Conservation (phyloP, 2,329 filamentous ascomycete genomes). For the Beauveria pseudobassiana region DNA sequence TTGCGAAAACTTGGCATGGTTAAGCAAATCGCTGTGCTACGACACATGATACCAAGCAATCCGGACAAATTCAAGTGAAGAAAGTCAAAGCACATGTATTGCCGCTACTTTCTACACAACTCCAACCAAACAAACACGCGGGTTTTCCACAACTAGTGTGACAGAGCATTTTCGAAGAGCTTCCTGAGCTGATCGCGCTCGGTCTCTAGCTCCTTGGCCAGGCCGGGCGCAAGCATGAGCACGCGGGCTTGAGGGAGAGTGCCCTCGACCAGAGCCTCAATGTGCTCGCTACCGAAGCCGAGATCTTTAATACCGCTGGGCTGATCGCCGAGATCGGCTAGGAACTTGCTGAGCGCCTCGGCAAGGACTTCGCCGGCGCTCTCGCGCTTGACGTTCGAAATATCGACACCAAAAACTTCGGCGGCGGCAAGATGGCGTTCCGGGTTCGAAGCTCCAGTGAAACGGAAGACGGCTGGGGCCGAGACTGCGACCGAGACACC, state of each 20-base stretch:
- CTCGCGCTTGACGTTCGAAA: slow-evolving; percentile 79
- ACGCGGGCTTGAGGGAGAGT: slow-evolving; percentile 90
- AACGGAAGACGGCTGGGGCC: slow-evolving; percentile 87
- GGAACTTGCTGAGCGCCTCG: slow-evolving; percentile 74
- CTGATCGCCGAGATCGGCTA: slow-evolving; percentile 81
- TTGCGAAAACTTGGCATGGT: slow-evolving; percentile 56
- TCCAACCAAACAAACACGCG: background rate
- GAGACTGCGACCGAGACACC: slow-evolving; percentile 93
- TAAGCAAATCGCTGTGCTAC: slow-evolving; percentile 60
- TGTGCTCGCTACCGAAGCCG: slow-evolving; percentile 68
- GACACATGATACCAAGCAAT: slow-evolving; percentile 59
- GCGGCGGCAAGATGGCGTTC: slow-evolving; percentile 86
- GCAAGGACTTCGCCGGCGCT: slow-evolving; percentile 82
- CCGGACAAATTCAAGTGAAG: slow-evolving; percentile 38
- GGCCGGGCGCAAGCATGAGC: slow-evolving; percentile 78
- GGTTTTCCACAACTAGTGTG: slow-evolving; percentile 20
- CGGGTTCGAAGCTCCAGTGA: slow-evolving; percentile 86
- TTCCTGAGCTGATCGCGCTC: slow-evolving; percentile 65
- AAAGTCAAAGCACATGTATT: background rate
- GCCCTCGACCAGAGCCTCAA: slow-evolving; percentile 83
- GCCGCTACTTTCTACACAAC: background rate
- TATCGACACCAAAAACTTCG: slow-evolving; percentile 84
- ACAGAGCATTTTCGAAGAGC: slow-evolving; percentile 58
- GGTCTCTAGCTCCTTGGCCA: slow-evolving; percentile 60
- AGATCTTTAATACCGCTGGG: slow-evolving; percentile 76